Base-by-base conservation (phyloP, 2,329 filamentous ascomycete species). In the Tothia fuscella region DNA sequence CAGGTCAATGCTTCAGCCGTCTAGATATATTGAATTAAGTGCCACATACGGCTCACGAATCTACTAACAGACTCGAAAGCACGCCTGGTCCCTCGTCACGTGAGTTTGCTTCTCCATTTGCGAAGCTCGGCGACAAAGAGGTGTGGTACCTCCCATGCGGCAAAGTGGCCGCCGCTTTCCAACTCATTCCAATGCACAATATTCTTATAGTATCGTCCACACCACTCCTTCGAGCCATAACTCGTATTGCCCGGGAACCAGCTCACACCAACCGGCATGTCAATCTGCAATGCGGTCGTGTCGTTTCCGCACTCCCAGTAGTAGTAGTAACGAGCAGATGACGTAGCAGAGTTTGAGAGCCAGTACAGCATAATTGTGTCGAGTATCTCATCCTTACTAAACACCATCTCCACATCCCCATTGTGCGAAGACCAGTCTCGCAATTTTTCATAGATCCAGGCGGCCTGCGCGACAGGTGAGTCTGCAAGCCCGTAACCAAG, bases 371-470 rank as follows among this genome's bases (percentile, higher is more conserved):
- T 50, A 17, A 51, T 49, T 26, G 40, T 48, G 39, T 54, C 50
- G 20, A 53, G 51, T 45, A 54, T 49, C 37, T 54, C 51, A 38
- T 54, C 50, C 45, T 49, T 54, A 26, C 38, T 52, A 20, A 53
- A 49, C 4, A 53, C 48, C 2, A 31, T 47, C 28, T 52, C 48
- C 10, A 50, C 44, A 41, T 51, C 28, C 16, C 48, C 47, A 52
- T 86, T 86, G 1, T 50, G 51, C 50, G 88, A 82, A 0, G 77
- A 77, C 83, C 82, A 89, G 50, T 82, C 78, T 49, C 80, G 74
- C 28, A 89, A 61, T 55, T 89, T 89, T 59, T 89, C 84, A 49
- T 82, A 82, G 26, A 89, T 77, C 84, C 84, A 89, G 0, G 80
- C 74, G 1, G 89, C 64, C 3, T 86, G 61, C 0, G 72, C 80